Evolutionary conservation across 306 rosid species (phyloP).

Genomic region (Prunus salicina): DNA sequence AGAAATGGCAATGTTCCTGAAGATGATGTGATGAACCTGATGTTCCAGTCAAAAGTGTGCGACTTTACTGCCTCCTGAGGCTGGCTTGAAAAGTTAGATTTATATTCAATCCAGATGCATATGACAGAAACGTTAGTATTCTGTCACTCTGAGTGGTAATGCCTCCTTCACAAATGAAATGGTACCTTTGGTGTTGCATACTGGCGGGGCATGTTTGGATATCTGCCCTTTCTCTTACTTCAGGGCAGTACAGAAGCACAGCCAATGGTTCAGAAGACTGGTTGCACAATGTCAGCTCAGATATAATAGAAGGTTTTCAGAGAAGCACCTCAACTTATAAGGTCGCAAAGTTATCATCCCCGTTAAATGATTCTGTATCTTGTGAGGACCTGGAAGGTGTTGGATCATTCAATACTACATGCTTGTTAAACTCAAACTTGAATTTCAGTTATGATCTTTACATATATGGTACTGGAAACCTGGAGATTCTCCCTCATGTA

Average conservation of each 20-base stretch:
- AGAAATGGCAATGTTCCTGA: constrained; percentile 9
- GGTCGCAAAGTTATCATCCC: constrained; percentile 33
- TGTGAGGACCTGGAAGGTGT: constrained; percentile 92
- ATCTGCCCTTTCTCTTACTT: constrained; percentile 46
- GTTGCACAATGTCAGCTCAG: constrained; percentile 38
- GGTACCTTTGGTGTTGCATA: constrained; percentile 56
- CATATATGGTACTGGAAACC: constrained; percentile 76
- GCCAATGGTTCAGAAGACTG: constrained; percentile 30
- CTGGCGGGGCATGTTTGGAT: constrained; percentile 54
- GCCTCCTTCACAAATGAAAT: constrained; percentile 48
- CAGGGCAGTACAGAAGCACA: constrained; percentile 36
- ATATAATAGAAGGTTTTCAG: constrained; percentile 34
- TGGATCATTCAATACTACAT: constrained; percentile 90
- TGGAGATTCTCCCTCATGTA: constrained; percentile 85
- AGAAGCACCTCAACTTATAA: constrained; percentile 23
- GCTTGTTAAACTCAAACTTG: constrained; percentile 76
- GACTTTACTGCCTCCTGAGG: constrained; percentile 1
- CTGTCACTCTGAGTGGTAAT: constrained; percentile 50
- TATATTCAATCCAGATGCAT: constrained; percentile 32
- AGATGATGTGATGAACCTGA: constrained; percentile 9
- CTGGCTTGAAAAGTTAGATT: constrained; percentile 29
- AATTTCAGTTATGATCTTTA: constrained; percentile 55
- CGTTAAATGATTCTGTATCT: constrained; percentile 41
- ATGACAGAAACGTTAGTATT: constrained; percentile 15
- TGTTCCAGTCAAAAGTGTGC: neutral